Conservation (phyloP, 2,329 filamentous ascomycete species). For the Pseudogymnoascus sp. region DNA sequence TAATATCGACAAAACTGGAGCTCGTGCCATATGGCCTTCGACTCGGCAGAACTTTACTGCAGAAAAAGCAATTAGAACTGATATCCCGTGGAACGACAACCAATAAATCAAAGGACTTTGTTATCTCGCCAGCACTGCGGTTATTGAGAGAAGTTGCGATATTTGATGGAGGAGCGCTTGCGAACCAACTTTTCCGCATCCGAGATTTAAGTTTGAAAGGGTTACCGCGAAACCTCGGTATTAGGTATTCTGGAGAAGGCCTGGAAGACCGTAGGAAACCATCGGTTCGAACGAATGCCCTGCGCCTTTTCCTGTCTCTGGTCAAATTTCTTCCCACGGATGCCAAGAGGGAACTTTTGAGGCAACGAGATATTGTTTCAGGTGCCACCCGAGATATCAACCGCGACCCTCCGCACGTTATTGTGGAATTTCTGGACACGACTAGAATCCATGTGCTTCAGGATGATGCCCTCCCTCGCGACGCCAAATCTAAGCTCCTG, state of each 20-base stretch:
- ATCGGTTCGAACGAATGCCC: conserved; percentile 73
- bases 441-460: conserved; percentile 64
- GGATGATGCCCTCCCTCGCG: conserved; percentile 64
- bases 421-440: conserved; percentile 64
- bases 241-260: conserved; percentile 51
- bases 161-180: conserved; percentile 77
- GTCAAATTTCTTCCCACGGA: conserved; percentile 69
- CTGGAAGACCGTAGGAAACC: conserved; percentile 61
- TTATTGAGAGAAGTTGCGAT: conserved; percentile 77
- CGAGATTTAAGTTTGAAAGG: conserved; percentile 73
- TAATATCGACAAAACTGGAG: conserved; percentile 65
- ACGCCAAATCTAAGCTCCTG: conserved; percentile 67
- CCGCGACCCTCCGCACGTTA: conserved; percentile 66
- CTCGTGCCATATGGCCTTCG: conserved; percentile 67
- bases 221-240: conserved; percentile 69
- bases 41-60: conserved; percentile 73
- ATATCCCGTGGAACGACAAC: conserved; percentile 71
- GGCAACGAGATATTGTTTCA: conserved; percentile 60
- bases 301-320: conserved; percentile 71
- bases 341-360: conserved; percentile 74
- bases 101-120: conserved; percentile 73
- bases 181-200: conserved; percentile 67
- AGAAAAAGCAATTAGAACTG: conserved; percentile 72
- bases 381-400: conserved; percentile 68
- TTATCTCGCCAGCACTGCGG: conserved; percentile 82